Conservation (phyloP, 2,329 filamentous ascomycete genomes). For the Paraphoma chrysanthemicola region DNA sequence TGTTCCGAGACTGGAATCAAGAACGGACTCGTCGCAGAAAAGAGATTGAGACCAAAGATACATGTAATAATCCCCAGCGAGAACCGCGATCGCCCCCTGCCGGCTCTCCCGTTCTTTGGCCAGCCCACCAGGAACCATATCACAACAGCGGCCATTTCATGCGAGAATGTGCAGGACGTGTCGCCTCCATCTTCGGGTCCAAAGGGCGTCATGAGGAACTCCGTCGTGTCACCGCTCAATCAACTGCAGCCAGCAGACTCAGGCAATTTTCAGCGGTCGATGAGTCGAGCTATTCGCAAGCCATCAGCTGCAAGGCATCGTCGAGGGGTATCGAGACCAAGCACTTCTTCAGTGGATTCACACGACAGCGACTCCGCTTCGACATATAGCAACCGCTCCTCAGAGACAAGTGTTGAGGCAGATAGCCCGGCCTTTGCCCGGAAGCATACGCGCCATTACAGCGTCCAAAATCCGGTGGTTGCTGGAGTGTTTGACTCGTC, state of each 20-base stretch:
- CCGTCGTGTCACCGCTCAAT: constrained; percentile 40
- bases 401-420: constrained; percentile 48
- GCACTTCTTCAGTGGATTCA: constrained; percentile 47
- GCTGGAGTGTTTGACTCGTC: constrained; percentile 34
- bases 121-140: constrained; percentile 26
- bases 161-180: constrained; percentile 29
- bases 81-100: constrained; percentile 38
- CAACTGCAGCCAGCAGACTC: constrained; percentile 21
- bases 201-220: constrained; percentile 29
- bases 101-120: constrained; percentile 36
- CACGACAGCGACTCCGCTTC: constrained; percentile 48
- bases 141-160: constrained; percentile 26
- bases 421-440: constrained; percentile 22
- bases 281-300: constrained; percentile 10
- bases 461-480: constrained; percentile 22
- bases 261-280: constrained; percentile 21
- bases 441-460: constrained; percentile 22
- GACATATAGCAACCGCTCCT: constrained; percentile 48
- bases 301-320: constrained; percentile 10
- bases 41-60: constrained; percentile 39
- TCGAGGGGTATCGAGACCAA: constrained; percentile 20
- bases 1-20: constrained; percentile 8
- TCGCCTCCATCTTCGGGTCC: constrained; percentile 42
- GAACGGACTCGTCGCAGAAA: constrained; percentile 17
- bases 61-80: constrained; percentile 47